phyloP scores from a whole-genome alignment of 78 protist genomes.

The slime mould (Dictyostelium discoideum) region dicty_2.7 NC_007090.3:4199501-4200000 shows the following conservation, averaged over 20 bases:
- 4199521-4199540: conserved; percentile 83
- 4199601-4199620: conserved; percentile 22
- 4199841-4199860: background rate
- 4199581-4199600: conserved; percentile 46
- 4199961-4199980: conserved; percentile 59
- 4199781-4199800: conserved; percentile 67
- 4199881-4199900: background rate
- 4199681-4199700: conserved; percentile 48
- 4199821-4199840: conserved; percentile 48
- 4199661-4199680: conserved; percentile 70
- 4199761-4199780: conserved; percentile 80
- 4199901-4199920: background rate
- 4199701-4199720: conserved; percentile 17
- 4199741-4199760: conserved; percentile 81
- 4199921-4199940: conserved; percentile 11
- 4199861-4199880: background rate
- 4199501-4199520: conserved; percentile 46
- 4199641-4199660: conserved; percentile 83
- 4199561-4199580: conserved; percentile 80
- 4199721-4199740: conserved; percentile 9
- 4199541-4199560: conserved; percentile 81
- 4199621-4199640: conserved; percentile 49
- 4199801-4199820: conserved; percentile 47
- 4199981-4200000: conserved; percentile 76
- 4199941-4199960: conserved; percentile 24